These are phyloP conservation scores for Colletotrichum eleusines DNA, from an alignment of 2,329 filamentous ascomycete genomes.

Conservation along the genomic window DNA sequence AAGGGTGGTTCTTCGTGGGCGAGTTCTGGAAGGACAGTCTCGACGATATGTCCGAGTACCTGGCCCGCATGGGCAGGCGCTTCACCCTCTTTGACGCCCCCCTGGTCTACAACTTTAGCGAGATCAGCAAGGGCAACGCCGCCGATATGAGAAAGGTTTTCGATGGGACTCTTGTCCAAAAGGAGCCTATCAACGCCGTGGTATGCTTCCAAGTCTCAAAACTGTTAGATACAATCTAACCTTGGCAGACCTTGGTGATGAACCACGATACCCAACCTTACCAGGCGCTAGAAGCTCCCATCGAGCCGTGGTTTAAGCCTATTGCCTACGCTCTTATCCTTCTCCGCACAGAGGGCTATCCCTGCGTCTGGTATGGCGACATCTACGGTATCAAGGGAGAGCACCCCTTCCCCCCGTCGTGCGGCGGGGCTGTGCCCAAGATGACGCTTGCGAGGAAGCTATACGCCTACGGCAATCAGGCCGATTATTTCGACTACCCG, in stretches of 20 bases:
- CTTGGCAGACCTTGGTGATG: slow-evolving; percentile 70
- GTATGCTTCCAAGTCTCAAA: slow-evolving; percentile 38
- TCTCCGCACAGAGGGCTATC: slow-evolving; percentile 71
- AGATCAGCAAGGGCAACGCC: slow-evolving; percentile 65
- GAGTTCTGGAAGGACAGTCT: slow-evolving; percentile 56
- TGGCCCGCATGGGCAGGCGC: slow-evolving; percentile 64
- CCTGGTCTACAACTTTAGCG: slow-evolving; percentile 75
- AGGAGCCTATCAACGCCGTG: slow-evolving; percentile 52
- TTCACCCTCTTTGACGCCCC: slow-evolving; percentile 76
- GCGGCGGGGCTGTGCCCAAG: slow-evolving; percentile 66
- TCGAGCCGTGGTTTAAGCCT: slow-evolving; percentile 76
- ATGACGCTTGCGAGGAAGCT: slow-evolving; percentile 73
- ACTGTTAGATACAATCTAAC: neutral
- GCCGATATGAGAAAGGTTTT: slow-evolving; percentile 75
- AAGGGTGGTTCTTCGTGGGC: slow-evolving; percentile 54
- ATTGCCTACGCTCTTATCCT: slow-evolving; percentile 80
- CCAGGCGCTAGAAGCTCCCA: slow-evolving; percentile 62
- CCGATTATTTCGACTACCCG: slow-evolving; percentile 71
- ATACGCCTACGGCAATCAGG: slow-evolving; percentile 75
- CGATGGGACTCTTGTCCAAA: slow-evolving; percentile 67
- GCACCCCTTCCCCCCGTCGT: slow-evolving; percentile 63
- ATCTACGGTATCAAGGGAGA: slow-evolving; percentile 70
- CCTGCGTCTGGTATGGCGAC: slow-evolving; percentile 79
- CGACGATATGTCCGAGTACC: slow-evolving; percentile 50
- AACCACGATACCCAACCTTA: slow-evolving; percentile 75